phyloP scores from a whole-genome alignment of 179 eudicot species.

The Carnegiea gigantea region DNA sequence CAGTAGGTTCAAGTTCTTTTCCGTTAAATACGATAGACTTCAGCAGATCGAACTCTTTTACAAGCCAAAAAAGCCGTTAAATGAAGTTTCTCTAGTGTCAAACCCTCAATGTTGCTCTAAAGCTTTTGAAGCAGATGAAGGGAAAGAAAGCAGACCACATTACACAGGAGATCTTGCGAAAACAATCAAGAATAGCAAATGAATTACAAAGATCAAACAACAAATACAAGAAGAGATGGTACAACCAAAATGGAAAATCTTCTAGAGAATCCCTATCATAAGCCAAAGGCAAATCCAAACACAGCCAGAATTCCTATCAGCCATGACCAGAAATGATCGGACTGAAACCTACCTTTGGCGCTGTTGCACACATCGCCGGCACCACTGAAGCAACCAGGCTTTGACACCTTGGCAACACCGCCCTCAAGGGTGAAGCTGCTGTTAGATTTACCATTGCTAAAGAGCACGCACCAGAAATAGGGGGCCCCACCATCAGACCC shows the following conservation, averaged over 20 bases:
- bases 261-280: constrained; percentile 23
- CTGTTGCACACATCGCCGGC: constrained; percentile 69
- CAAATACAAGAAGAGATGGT: neutral
- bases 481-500: constrained; percentile 76
- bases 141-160: neutral
- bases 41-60: neutral
- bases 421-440: constrained; percentile 64
- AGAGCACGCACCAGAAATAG: constrained; percentile 90
- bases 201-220: constrained; percentile 4
- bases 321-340: constrained; percentile 32
- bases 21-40: neutral
- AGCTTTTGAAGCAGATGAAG: neutral
- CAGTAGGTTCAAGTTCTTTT: neutral
- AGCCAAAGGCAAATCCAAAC: constrained; percentile 18
- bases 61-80: neutral
- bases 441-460: constrained; percentile 70
- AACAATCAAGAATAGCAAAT: neutral
- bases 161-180: neutral
- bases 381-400: constrained; percentile 94
- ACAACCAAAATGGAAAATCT: neutral
- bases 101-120: neutral
- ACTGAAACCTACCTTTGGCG: constrained; percentile 30
- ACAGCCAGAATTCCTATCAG: constrained; percentile 36
- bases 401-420: constrained; percentile 56
- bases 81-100: too few species aligned